Conservation (phyloP, 345 rosid genomes). For the Lumnitzera racemosa region DNA sequence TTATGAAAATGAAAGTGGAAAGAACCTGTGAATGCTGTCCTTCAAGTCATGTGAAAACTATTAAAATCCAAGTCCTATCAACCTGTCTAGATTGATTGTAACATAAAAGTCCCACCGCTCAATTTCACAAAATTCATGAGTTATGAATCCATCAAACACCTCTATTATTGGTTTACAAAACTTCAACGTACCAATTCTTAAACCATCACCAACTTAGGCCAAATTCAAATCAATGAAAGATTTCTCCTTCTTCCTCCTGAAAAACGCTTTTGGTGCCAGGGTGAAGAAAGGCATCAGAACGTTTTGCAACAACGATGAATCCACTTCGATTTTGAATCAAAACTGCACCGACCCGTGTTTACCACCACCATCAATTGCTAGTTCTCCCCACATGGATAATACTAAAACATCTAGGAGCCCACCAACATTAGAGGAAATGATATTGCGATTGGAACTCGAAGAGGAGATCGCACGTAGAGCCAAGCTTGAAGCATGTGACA, state of each 20-base stretch:
- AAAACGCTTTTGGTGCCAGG: constrained; percentile 51
- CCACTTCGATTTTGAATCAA: constrained; percentile 71
- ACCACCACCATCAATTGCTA: not conserved
- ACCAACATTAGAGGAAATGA: constrained; percentile 76
- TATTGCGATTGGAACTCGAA: constrained; percentile 68
- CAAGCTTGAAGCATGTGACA: constrained; percentile 22
- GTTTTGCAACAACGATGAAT: constrained; percentile 51
- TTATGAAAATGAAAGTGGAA: not conserved
- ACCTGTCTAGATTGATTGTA: constrained; percentile 3
- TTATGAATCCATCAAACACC: not conserved
- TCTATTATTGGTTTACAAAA: not conserved
- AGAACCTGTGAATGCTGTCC: constrained; percentile 18
- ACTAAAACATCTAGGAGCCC: not conserved
- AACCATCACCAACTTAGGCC: not conserved
- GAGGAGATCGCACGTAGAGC: constrained; percentile 57
- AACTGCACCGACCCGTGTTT: not conserved
- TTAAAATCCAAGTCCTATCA: constrained; percentile 15
- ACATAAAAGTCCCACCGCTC: too few species aligned
- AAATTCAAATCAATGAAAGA: constrained; percentile 38
- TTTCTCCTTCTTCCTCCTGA: constrained; percentile 57
- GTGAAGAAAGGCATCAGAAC: constrained; percentile 63
- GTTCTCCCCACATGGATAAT: not conserved
- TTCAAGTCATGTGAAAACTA: constrained; percentile 19
- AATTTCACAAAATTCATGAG: constrained; percentile 1
- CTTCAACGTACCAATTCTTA: not conserved